Evolutionary conservation across 2,329 filamentous ascomycete genomes (phyloP).

Genomic region (Fusarium compactum): DNA sequence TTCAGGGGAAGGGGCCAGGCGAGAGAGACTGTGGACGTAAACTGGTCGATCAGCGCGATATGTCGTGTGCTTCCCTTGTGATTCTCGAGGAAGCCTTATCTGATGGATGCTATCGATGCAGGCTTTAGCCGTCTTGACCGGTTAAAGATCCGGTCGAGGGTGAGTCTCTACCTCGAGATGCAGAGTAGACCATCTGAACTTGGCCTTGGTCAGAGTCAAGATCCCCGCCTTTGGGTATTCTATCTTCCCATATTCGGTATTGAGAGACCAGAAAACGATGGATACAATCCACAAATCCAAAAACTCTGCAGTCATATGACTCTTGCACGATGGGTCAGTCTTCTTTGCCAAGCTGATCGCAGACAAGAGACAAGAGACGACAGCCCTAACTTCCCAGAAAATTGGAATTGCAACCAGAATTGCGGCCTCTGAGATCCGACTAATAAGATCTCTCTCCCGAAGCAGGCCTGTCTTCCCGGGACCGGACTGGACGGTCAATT

Average conservation of each 20-base stretch:
- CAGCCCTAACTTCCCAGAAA: slow-evolving; percentile 16
- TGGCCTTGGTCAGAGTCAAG: slow-evolving; percentile 5
- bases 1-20: slow-evolving; percentile 29
- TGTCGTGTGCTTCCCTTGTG: slow-evolving; percentile 38
- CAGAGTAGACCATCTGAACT: slow-evolving; percentile 2
- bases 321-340: slow-evolving; percentile 22
- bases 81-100: not conserved
- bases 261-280: slow-evolving; percentile 19
- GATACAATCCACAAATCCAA: slow-evolving; percentile 30
- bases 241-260: not conserved
- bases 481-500: slow-evolving; percentile 39
- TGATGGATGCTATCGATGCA: slow-evolving; percentile 9
- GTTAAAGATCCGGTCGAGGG: slow-evolving; percentile 14
- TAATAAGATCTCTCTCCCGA: slow-evolving; percentile 39
- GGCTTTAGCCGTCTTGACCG: slow-evolving; percentile 13
- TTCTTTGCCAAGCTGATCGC: slow-evolving; percentile 7
- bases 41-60: slow-evolving; percentile 15
- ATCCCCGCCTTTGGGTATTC: slow-evolving; percentile 11
- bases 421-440: slow-evolving; percentile 30
- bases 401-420: slow-evolving; percentile 22
- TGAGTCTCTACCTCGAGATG: slow-evolving; percentile 5
- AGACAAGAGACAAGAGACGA: slow-evolving; percentile 30
- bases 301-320: slow-evolving; percentile 26
- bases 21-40: slow-evolving; percentile 23
- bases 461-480: slow-evolving; percentile 43